Base-by-base conservation (phyloP, 2,329 filamentous ascomycete species). In the Xylariaceae sp. region DNA sequence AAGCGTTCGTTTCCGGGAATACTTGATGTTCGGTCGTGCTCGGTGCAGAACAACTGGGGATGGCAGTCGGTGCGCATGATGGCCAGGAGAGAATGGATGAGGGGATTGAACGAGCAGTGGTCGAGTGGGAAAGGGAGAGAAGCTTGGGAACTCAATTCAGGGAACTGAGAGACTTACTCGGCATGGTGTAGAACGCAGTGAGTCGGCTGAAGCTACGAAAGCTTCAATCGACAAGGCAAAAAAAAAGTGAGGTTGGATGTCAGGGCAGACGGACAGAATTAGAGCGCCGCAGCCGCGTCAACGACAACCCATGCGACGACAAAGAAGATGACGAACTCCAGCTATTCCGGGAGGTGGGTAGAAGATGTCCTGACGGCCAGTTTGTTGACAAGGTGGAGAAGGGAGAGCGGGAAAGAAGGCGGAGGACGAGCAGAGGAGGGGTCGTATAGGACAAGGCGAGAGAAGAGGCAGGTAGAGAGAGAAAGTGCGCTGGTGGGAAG, bases 81-180 rank as follows among this genome's bases (percentile, higher is more conserved):
- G 34, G 47, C 37, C 34, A 18, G 48, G 13, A 17, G 5, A n/a
- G 18, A 41, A 4, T 44, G 52, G 51, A 48, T 10, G 39, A 10
- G 11, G 7, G 49, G 50, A 49, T 37, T 37, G 15, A n/a, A 18
- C 41, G 37, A 51, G 37, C 44, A 39, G 35, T n/a, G 18, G 51
- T 49, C n/a, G 56, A 34, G 55, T 17, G 37, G 41, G 9, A 37
- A 39, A 56, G 51, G 37, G 41, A 55, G 52, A 51, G 9, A 18
- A 18, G 18, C 9, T 18, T 39, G 3, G 23, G 10, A 18, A 30
- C 23, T 5, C 23, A 44, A 52, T 7, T 34, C 49, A 62, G 53
- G 37, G 34, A n/a, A 45, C 30, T 49, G 13, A 34, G 23, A 34
- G 41, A 69, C 68, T 69, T 69, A 71, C 68, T 69, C 52, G 66